Evolutionary conservation across 768 basidiomycete species (phyloP).

Genomic region (Exidia glandulosa): DNA sequence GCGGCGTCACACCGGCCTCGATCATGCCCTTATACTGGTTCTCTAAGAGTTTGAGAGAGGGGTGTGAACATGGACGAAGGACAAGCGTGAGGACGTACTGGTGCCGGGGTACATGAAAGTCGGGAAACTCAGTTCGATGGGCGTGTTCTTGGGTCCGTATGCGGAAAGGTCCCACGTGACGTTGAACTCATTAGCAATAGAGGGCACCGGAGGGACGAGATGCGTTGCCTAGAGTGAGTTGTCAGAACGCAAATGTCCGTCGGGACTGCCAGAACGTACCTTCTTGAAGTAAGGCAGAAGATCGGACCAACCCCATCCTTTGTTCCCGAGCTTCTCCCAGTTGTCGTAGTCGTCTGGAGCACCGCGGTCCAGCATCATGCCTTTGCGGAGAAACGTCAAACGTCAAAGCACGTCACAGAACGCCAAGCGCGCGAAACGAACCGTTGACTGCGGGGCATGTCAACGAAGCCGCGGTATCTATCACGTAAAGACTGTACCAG

Average conservation of each 20-base stretch:
- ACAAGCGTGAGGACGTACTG: not conserved
- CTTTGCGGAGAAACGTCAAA: not conserved
- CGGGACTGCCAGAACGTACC: not conserved
- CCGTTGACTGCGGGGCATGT: not conserved
- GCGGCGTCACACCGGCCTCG: not conserved
- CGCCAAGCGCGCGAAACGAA: not conserved
- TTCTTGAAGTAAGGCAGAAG: constrained; percentile 2
- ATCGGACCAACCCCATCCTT: not conserved
- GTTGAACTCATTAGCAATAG: not conserved
- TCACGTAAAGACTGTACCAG: not conserved
- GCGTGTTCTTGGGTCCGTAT: not conserved
- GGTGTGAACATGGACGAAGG: not conserved
- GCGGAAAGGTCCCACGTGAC: not conserved
- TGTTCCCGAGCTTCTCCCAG: not conserved
- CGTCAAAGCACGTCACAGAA: not conserved
- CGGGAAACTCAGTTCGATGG: constrained; percentile 1
- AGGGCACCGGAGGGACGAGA: not conserved
- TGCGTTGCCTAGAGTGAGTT: not conserved
- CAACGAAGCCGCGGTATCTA: not conserved
- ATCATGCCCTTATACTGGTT: not conserved
- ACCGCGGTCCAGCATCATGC: not conserved
- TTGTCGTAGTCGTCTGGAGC: constrained; percentile 1
- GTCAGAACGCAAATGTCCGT: not conserved
- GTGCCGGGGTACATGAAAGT: not conserved
- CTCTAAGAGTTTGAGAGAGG: not conserved